These are phyloP conservation scores for Coffea humblotiana DNA, from an alignment of 305 asterid genomes.

Conservation along the genomic window DNA sequence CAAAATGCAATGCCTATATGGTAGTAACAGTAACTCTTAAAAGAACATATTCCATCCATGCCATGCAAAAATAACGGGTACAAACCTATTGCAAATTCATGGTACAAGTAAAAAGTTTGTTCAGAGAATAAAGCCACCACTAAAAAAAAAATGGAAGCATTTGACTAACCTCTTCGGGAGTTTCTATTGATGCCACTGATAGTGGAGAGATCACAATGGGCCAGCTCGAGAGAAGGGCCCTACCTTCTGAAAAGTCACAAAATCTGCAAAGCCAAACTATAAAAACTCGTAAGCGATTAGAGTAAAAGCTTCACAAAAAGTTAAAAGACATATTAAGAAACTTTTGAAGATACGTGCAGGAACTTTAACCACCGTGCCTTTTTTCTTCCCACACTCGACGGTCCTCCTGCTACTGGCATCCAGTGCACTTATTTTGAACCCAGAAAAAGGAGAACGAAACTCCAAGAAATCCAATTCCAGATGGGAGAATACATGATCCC, in stretches of 20 bases:
- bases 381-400: slow-evolving; percentile 21
- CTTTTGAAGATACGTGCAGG: neutral
- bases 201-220: slow-evolving; percentile 30
- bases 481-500: neutral
- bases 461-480: neutral
- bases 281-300: slow-evolving; percentile 1
- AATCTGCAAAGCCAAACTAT: slow-evolving; percentile 10
- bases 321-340: neutral
- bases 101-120: neutral
- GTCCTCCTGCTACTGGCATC: slow-evolving; percentile 14
- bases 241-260: neutral
- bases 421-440: neutral
- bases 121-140: slow-evolving; percentile 10
- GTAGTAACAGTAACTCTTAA: neutral
- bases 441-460: neutral
- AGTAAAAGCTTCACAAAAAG: neutral
- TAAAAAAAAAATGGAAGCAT: neutral
- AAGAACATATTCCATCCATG: neutral
- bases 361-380: slow-evolving; percentile 15
- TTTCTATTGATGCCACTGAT: slow-evolving; percentile 23
- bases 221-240: slow-evolving; percentile 9
- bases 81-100: neutral
- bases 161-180: slow-evolving; percentile 9
- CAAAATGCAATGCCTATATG: neutral
- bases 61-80: neutral